These are phyloP conservation scores for Byssochlamys sp. DNA, from an alignment of 2,329 filamentous ascomycete genomes.

Conservation along the genomic window DNA sequence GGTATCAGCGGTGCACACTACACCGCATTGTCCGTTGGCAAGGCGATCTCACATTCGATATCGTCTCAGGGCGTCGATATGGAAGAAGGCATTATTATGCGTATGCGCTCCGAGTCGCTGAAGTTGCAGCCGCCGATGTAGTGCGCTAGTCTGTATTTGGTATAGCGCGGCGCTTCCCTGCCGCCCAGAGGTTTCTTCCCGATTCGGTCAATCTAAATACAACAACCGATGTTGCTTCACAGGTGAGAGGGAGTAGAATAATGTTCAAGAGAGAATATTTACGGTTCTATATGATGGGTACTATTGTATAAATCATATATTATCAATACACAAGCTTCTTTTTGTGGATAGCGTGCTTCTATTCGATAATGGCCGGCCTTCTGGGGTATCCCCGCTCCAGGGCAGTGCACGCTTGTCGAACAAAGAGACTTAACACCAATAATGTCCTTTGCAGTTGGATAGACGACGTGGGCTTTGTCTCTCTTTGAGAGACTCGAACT, in stretches of 20 bases:
- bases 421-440: too few species aligned
- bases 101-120: neutral
- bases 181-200: neutral
- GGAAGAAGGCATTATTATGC: neutral
- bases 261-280: neutral
- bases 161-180: neutral
- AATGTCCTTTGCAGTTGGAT: too few species aligned
- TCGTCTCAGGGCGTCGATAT: neutral
- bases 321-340: neutral
- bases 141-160: neutral
- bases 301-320: neutral
- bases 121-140: neutral
- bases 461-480: too few species aligned
- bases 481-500: too few species aligned
- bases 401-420: neutral
- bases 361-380: neutral
- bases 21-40: neutral
- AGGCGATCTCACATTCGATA: neutral
- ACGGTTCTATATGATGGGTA: neutral
- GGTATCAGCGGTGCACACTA: neutral
- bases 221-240: neutral
- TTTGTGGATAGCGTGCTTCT: neutral
- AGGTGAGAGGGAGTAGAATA: neutral
- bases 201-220: neutral
- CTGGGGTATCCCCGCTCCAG: neutral